phyloP scores from a whole-genome alignment of 257 asterid genomes.

The Orobanche coerulescens region DNA sequence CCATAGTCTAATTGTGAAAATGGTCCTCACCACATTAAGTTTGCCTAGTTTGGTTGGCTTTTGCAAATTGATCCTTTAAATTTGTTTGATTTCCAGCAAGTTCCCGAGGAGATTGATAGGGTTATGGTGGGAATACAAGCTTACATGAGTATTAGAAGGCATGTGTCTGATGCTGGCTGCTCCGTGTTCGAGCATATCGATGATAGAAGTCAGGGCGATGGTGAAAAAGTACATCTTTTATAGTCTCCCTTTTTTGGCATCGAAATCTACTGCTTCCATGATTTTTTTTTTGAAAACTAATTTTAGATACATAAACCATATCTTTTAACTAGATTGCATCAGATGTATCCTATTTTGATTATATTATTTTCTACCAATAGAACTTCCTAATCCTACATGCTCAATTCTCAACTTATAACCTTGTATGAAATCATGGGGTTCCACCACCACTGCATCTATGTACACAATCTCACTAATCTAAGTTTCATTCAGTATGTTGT shows the following conservation, averaged over 20 bases:
- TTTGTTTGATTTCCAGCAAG: constrained; percentile 61
- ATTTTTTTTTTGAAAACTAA: background rate
- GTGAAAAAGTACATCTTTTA: constrained; percentile 50
- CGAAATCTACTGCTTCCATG: background rate
- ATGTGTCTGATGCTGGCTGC: constrained; percentile 70
- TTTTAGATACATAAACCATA: background rate
- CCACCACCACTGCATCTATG: background rate
- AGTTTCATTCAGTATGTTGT: background rate
- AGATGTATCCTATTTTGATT: background rate
- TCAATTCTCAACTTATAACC: background rate
- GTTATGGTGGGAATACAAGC: constrained; percentile 91
- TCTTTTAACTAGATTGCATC: background rate
- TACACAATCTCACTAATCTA: background rate
- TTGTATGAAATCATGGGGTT: background rate
- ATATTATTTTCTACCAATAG: background rate
- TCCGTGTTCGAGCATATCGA: constrained; percentile 55
- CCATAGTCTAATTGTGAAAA: constrained; percentile 7
- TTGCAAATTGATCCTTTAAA: constrained; percentile 18
- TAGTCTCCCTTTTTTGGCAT: background rate
- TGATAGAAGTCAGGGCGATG: constrained; percentile 40
- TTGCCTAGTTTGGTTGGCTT: constrained; percentile 12
- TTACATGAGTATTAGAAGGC: constrained; percentile 87
- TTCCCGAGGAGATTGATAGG: constrained; percentile 94
- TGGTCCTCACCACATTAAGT: constrained; percentile 5
- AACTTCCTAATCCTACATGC: background rate